These are phyloP conservation scores for Cercospora citrullina DNA, from an alignment of 2,329 filamentous ascomycete species.

Conservation along the genomic window DNA sequence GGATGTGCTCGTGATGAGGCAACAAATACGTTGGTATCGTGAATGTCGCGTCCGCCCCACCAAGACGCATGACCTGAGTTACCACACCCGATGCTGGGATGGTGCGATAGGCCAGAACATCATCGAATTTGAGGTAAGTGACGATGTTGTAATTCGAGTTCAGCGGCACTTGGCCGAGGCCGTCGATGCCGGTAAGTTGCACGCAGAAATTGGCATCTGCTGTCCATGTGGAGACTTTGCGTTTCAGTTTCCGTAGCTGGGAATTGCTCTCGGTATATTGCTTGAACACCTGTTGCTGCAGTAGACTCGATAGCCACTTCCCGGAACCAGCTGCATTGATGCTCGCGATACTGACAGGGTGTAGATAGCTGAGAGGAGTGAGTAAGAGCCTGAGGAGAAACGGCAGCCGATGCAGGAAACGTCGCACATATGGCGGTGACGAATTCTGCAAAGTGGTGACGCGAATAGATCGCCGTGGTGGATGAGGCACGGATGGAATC, in stretches of 20 bases:
- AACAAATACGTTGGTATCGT: constrained; percentile 53
- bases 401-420: constrained; percentile 53
- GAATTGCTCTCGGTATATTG: constrained; percentile 47
- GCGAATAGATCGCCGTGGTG: constrained; percentile 50
- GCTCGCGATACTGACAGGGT: constrained; percentile 53
- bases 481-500: constrained; percentile 52
- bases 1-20: constrained; percentile 57
- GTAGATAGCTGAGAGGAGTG: constrained; percentile 54
- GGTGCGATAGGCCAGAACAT: constrained; percentile 54
- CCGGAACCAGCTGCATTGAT: constrained; percentile 54
- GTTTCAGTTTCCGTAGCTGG: constrained; percentile 50
- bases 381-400: constrained; percentile 53
- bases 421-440: constrained; percentile 43
- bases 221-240: constrained; percentile 52
- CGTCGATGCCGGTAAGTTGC: constrained; percentile 48
- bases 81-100: constrained; percentile 46
- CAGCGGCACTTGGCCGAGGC: constrained; percentile 51
- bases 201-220: constrained; percentile 56
- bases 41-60: constrained; percentile 53
- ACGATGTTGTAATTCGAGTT: constrained; percentile 52
- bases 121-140: constrained; percentile 47
- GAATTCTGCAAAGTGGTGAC: constrained; percentile 52
- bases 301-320: constrained; percentile 51
- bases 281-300: constrained; percentile 53
- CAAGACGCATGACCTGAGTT: constrained; percentile 53